Evolutionary conservation across 306 rosid genomes (phyloP).

Genomic region (peach (Prunus persica)): Prunus_persica_NCBIv2 NC_034010.1:17027501-17028000

Average conservation of each 20-base stretch:
- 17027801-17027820: constrained; percentile 87
- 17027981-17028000: neutral
- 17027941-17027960: neutral
- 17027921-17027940: constrained; percentile 11
- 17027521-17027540: neutral
- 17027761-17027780: constrained; percentile 88
- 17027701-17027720: neutral
- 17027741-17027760: constrained; percentile 73
- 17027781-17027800: constrained; percentile 93
- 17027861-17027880: constrained; percentile 99
- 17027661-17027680: neutral
- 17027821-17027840: constrained; percentile 85
- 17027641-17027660: neutral
- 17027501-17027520: neutral
- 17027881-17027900: constrained; percentile 88
- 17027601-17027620: neutral
- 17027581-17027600: neutral
- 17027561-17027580: neutral
- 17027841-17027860: constrained; percentile 98
- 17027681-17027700: neutral
- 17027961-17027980: neutral
- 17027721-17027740: neutral
- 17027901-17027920: constrained; percentile 94
- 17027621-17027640: neutral
- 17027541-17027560: no score